A percentile compares a stretch with the other conserved stretches of the same genome.
Evolutionary conservation across 345 rosid genomes (phyloP).

Genomic region (Acer campestre): DNA sequence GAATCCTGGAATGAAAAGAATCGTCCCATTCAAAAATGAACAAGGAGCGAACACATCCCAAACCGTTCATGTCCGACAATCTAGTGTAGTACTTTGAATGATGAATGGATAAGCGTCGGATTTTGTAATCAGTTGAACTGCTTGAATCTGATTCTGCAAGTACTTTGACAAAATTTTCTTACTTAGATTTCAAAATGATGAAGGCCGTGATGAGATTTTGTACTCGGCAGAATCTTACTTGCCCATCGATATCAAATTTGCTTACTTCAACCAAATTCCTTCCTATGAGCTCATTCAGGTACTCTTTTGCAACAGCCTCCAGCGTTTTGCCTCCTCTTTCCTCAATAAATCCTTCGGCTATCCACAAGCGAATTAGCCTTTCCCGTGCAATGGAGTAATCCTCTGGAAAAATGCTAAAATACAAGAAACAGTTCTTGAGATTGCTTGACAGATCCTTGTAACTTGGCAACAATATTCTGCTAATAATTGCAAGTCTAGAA

Average conservation of each 20-base stretch:
- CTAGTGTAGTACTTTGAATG: not conserved
- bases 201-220: slow-evolving; percentile 18
- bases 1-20: not conserved
- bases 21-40: not conserved
- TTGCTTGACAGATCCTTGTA: slow-evolving; percentile 19
- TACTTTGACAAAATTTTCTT: slow-evolving; percentile 3
- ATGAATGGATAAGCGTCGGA: slow-evolving; percentile 3
- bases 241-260: not conserved
- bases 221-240: slow-evolving; percentile 10
- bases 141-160: not conserved
- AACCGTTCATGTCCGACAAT: not conserved
- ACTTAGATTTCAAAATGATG: slow-evolving; percentile 8
- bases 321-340: not conserved
- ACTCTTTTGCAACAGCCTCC: slow-evolving; percentile 22
- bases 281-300: slow-evolving; percentile 20
- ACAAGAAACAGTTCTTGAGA: slow-evolving; percentile 23
- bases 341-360: slow-evolving; percentile 27
- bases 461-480: slow-evolving; percentile 19
- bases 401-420: slow-evolving; percentile 29
- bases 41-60: not conserved
- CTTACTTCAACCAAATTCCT: slow-evolving; percentile 19
- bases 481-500: not conserved
- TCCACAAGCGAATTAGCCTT: slow-evolving; percentile 18
- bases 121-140: not conserved
- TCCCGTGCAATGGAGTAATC: not conserved